Conservation (phyloP, 2,329 filamentous ascomycete species). For the Penicillium oxalicum region DNA sequence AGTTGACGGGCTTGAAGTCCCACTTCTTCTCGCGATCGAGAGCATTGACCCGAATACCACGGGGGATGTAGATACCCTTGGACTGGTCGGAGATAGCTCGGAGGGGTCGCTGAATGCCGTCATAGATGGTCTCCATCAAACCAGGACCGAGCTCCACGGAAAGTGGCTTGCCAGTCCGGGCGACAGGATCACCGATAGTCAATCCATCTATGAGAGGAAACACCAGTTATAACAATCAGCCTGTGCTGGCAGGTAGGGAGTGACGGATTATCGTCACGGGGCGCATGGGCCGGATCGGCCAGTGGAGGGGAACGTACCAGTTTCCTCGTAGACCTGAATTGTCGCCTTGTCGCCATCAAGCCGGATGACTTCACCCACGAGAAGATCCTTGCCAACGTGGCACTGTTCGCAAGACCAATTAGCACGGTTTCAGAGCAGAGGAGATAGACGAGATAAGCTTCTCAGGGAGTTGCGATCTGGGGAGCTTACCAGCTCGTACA, state of each 20-base stretch:
- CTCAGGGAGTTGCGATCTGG: background rate
- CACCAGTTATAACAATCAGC: slow-evolving; percentile 5
- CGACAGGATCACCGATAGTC: slow-evolving; percentile 88
- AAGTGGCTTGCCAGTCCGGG: slow-evolving; percentile 85
- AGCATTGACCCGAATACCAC: slow-evolving; percentile 80
- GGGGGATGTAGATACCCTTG: slow-evolving; percentile 93
- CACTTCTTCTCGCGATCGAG: slow-evolving; percentile 90
- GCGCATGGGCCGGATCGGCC: slow-evolving; percentile 6
- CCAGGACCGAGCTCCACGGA: slow-evolving; percentile 96
- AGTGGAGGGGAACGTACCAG: slow-evolving; percentile 51
- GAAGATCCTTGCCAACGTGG: slow-evolving; percentile 82
- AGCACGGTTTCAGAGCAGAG: slow-evolving; percentile 3
- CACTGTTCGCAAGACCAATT: slow-evolving; percentile 51
- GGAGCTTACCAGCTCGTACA: slow-evolving; percentile 87
- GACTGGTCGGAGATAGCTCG: slow-evolving; percentile 71
- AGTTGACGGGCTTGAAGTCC: slow-evolving; percentile 78
- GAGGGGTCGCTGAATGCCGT: slow-evolving; percentile 95
- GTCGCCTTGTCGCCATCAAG: slow-evolving; percentile 93
- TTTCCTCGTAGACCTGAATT: slow-evolving; percentile 99
- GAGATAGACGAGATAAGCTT: slow-evolving; percentile 8
- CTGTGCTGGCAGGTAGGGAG: slow-evolving; percentile 8
- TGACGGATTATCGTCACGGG: background rate
- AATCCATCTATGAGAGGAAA: slow-evolving; percentile 62
- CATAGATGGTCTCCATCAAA: slow-evolving; percentile 98
- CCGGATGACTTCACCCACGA: slow-evolving; percentile 96